phyloP scores from a whole-genome alignment of 2,329 filamentous ascomycete genomes.

The Trichophaea hybrida region DNA sequence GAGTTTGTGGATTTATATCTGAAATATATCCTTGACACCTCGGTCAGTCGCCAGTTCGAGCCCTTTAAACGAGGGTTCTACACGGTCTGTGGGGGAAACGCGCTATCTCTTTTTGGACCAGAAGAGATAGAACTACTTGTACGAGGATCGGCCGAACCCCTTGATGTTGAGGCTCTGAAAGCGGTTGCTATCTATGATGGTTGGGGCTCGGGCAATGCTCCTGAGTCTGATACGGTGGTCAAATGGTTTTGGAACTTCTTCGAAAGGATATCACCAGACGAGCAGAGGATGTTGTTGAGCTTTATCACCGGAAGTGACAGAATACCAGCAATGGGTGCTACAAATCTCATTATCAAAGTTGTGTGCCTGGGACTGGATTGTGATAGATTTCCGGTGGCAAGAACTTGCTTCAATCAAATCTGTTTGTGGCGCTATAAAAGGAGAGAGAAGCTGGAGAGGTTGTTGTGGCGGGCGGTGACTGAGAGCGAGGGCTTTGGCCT shows the following conservation, averaged over 20 bases:
- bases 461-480: conserved; percentile 72
- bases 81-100: conserved; percentile 78
- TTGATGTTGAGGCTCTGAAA: conserved; percentile 62
- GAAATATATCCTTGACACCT: conserved; percentile 60
- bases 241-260: conserved; percentile 86
- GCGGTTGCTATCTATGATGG: conserved; percentile 71
- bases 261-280: conserved; percentile 44
- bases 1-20: conserved; percentile 83
- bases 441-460: conserved; percentile 50
- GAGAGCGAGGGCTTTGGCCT: conserved; percentile 88
- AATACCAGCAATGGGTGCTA: conserved; percentile 74
- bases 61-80: conserved; percentile 91
- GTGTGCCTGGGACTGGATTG: conserved; percentile 61
- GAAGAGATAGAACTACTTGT: conserved; percentile 86
- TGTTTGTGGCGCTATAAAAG: conserved; percentile 59
- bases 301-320: conserved; percentile 87
- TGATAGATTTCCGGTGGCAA: conserved; percentile 63
- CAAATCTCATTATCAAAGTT: conserved; percentile 62
- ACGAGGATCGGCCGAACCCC: conserved; percentile 65
- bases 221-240: conserved; percentile 51
- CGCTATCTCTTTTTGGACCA: conserved; percentile 69
- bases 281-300: conserved; percentile 64
- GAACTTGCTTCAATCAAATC: conserved; percentile 83
- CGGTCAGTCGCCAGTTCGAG: conserved; percentile 71
- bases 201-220: conserved; percentile 48